Base-by-base conservation (phyloP, 169 alveolate species). In the Cryptosporidium tyzzeri region DNA sequence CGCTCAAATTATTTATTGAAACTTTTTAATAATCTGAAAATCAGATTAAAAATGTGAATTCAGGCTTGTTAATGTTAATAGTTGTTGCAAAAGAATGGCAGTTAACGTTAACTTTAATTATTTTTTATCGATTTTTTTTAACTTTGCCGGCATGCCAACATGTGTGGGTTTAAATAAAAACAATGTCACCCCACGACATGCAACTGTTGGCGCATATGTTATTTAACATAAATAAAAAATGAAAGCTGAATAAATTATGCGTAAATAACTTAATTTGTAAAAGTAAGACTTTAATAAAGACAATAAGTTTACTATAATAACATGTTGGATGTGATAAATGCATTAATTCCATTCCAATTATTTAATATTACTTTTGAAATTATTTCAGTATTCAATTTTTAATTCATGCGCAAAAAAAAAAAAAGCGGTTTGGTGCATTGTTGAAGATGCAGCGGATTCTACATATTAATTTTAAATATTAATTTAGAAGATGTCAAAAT, bases 121-220 rank as follows among this genome's bases (percentile, higher is more conserved):
- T 14, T 48, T 48, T 48, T 48, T 29, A 26, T 51, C 48, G 44
- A 44, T 45, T 21, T 14, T 10, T 73, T 73, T 31, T 12, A 41
- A 12, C 51, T 53, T 33, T 73, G 35, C 86, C 86, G 86, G 86
- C 86, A 73, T 73, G 86, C 70, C 68, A 53, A 65, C 71, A 51
- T 73, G 86, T 73, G 86, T 53, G 86, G 59, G 68, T 73, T 35
- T 73, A 53, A 18, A 69, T 16, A 44, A 35, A 12, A 73, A 39
- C n/a, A 29, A 73, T 73, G 86, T 73, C 68, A 73, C 86, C 86
- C 86, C 86, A 73, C 86, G 86, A 73, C 86, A 73, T 73, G 86
- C 68, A 53, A 73, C 10, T 23, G 21, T 55, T 55, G 67, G 67
- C 67, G 67, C 67, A 55, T 16, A 55, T 6, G 67, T 10, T n/a